Evolutionary conservation across 352 stramenopile species (phyloP).

Genomic region (Pythium phragmitis): DNA sequence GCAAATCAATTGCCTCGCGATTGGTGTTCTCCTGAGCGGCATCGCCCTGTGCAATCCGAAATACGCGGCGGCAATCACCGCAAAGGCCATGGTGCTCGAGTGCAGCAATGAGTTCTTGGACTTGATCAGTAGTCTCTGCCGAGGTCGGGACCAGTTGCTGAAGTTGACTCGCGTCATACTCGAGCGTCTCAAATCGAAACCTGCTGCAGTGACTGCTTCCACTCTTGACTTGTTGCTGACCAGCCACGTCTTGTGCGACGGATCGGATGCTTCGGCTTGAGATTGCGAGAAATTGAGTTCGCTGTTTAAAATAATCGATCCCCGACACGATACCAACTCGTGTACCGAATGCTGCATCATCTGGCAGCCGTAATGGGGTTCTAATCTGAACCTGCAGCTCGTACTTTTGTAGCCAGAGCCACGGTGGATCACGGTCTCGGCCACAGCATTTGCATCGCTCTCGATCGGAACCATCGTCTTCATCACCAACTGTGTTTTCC

Average conservation of each 20-base stretch:
- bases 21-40: constrained; percentile 25
- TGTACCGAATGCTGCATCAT: constrained; percentile 14
- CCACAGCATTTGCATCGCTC: constrained; percentile 14
- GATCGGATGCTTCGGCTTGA: not conserved
- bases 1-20: constrained; percentile 24
- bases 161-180: constrained; percentile 31
- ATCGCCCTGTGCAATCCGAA: constrained; percentile 40
- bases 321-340: constrained; percentile 13
- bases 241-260: not conserved
- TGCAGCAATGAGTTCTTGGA: constrained; percentile 8
- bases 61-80: constrained; percentile 45
- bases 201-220: constrained; percentile 9
- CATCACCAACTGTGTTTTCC: constrained; percentile 1
- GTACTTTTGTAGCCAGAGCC: constrained; percentile 9
- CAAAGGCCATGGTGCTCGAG: constrained; percentile 47
- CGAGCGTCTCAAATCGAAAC: constrained; percentile 20
- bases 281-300: constrained; percentile 9
- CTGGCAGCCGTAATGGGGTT: constrained; percentile 2
- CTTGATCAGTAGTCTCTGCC: constrained; percentile 3
- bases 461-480: not conserved
- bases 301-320: constrained; percentile 10
- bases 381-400: constrained; percentile 12
- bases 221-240: not conserved
- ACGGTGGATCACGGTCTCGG: constrained; percentile 15
- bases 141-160: constrained; percentile 32